These are phyloP conservation scores for Sordaria brevicollis DNA, from an alignment of 495 filamentous ascomycete species.

Conservation along the genomic window DNA sequence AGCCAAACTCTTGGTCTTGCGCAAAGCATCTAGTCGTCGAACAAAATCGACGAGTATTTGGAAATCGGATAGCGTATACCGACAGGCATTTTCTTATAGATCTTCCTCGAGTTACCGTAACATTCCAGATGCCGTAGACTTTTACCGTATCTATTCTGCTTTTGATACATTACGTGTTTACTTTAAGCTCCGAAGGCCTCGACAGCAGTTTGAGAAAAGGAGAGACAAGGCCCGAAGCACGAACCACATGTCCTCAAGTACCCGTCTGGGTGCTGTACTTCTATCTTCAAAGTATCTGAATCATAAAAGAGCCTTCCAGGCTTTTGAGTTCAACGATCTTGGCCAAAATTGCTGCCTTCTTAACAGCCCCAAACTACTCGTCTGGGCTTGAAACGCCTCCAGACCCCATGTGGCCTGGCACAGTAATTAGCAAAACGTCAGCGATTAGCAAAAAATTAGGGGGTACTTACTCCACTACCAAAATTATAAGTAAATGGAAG, in stretches of 20 bases:
- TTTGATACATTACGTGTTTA: too few relatives aligned
- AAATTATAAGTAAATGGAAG: too few relatives aligned
- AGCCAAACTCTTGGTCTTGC: slow-evolving; percentile 10
- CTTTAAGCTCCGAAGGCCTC: not conserved
- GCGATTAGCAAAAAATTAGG: too few relatives aligned
- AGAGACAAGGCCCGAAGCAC: not conserved
- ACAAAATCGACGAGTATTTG: not conserved
- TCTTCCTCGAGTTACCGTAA: too few relatives aligned
- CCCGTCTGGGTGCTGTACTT: not conserved
- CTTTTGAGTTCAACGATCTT: too few relatives aligned
- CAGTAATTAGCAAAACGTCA: too few relatives aligned
- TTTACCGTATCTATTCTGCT: not conserved
- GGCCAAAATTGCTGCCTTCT: too few relatives aligned
- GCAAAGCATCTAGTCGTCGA: not conserved
- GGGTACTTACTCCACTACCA: too few relatives aligned
- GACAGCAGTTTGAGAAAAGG: not conserved
- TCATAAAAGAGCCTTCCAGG: not conserved
- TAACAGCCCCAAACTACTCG: too few relatives aligned
- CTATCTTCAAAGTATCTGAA: not conserved
- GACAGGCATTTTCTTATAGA: not conserved
- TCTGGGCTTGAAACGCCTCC: too few relatives aligned
- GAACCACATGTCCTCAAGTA: not conserved
- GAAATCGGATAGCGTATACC: not conserved
- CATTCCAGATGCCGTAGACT: not conserved
- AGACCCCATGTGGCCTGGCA: too few relatives aligned